Evolutionary conservation across 495 filamentous ascomycete genomes (phyloP).

Genomic region (Cercophora newfieldiana): DNA sequence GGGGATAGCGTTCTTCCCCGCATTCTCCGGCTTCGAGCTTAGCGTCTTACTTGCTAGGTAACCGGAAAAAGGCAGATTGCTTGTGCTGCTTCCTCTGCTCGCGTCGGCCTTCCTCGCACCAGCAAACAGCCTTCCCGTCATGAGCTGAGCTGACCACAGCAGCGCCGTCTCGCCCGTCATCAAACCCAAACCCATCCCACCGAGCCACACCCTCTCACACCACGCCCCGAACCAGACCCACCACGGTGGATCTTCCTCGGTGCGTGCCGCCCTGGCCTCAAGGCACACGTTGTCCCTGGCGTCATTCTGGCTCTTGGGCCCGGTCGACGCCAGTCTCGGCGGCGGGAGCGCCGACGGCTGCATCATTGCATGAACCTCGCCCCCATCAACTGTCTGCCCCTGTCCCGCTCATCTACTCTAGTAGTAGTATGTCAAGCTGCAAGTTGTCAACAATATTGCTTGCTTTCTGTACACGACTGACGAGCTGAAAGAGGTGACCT

Average conservation of each 20-base stretch:
- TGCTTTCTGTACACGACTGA: not conserved
- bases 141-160: not conserved
- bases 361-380: slow-evolving; percentile 15
- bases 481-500: not conserved
- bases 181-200: not conserved
- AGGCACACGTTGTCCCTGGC: not conserved
- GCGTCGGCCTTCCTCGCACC: not conserved
- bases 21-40: not conserved
- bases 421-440: not conserved
- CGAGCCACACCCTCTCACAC: not conserved
- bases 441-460: not conserved
- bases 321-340: slow-evolving; percentile 18
- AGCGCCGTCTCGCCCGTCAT: not conserved
- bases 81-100: not conserved
- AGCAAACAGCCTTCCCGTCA: not conserved
- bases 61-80: no score
- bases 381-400: not conserved
- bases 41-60: not conserved
- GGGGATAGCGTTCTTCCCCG: not conserved
- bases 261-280: not conserved
- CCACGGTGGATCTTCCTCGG: not conserved
- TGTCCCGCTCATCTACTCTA: not conserved
- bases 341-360: slow-evolving; percentile 11
- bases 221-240: not conserved
- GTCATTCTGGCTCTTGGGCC: not conserved